Evolutionary conservation across 805 yeast species (phyloP).

Genomic region (Scheffersomyces lignosus): DNA sequence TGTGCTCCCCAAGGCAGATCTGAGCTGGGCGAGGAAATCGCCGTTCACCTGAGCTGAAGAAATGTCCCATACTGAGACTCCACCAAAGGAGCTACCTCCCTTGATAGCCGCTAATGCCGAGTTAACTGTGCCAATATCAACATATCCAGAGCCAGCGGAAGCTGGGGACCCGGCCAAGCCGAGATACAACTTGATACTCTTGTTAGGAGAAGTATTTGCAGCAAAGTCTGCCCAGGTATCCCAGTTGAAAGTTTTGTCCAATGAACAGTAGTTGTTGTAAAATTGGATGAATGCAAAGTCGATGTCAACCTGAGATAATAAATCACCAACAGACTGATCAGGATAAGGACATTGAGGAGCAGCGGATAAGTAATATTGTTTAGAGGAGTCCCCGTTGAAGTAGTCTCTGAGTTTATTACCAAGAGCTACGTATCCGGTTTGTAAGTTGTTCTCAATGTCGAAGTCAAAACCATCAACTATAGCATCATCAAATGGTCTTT

Average conservation of each 20-base stretch:
- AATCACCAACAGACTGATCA: constrained; percentile 45
- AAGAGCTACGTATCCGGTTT: constrained; percentile 27
- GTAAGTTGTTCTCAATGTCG: constrained; percentile 24
- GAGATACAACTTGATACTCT: constrained; percentile 30
- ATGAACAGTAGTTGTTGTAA: constrained; percentile 77
- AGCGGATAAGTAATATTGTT: constrained; percentile 71
- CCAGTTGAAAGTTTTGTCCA: constrained; percentile 50
- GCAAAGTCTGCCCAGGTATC: constrained; percentile 75
- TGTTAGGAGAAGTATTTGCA: constrained; percentile 48
- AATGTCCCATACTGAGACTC: neutral
- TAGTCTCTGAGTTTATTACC: constrained; percentile 7
- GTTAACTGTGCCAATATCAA: constrained; percentile 23
- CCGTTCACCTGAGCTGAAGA: neutral
- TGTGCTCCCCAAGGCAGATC: neutral
- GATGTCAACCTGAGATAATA: constrained; percentile 50
- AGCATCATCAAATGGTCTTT: constrained; percentile 9
- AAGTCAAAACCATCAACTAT: constrained; percentile 35
- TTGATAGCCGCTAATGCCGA: constrained; percentile 8
- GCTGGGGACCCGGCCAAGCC: constrained; percentile 34
- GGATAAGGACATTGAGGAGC: constrained; percentile 92
- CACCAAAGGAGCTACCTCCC: neutral
- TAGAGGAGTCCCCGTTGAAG: constrained; percentile 30
- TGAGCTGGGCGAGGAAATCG: neutral
- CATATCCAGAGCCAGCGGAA: constrained; percentile 40
- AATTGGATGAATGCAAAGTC: constrained; percentile 85